Base-by-base conservation (phyloP, 257 asterid species). In the Solanum sejunctum region DNA sequence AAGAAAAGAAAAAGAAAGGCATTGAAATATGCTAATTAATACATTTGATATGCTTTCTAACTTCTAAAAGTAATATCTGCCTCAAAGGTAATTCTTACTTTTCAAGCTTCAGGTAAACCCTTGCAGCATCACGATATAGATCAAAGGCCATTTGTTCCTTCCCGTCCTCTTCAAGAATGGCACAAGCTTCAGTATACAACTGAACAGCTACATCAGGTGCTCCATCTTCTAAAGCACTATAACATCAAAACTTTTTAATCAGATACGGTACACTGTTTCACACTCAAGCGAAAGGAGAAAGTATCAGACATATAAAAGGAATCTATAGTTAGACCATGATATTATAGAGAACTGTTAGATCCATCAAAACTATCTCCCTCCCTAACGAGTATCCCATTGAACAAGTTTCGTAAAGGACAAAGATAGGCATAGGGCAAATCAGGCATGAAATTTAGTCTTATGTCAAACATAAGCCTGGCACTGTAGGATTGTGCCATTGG, bases 71-170 rank as follows among this genome's bases (percentile, higher is more conserved):
- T 49, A 75, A 75, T 18, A 49, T 75, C 60, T 75, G 61, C 83
- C 64, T 78, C 1, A 2, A 78, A 15, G 8, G 5, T 78, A 78
- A 28, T 78, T 52, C 98, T 91, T 91, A 97, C 99, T 92, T 95
- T 92, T 97, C 97, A 90, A 95, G 97, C 91, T 92, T 97, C 86
- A 95, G 63, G 84, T 93, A 95, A 86, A 94, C 90, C 90, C 90
- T 89, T 84, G 98, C 89, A 88, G 95, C 96, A 86, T 93, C 91
- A 89, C 98, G 97, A 89, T 93, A 97, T 47, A 97, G 90, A 93
- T 97, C 99, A 89, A 95, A 95, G 78, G 99, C 92, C 99, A 97
- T 97, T 80, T 94, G 98, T 87, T 92, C 99, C 94, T 94, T 97
- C 72, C 96, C 98, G 56, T 97, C 98, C 21, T 97, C 99, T 91